These are phyloP conservation scores for Trichoderma aggressivum DNA, from an alignment of 2,329 filamentous ascomycete genomes.

Conservation along the genomic window DNA sequence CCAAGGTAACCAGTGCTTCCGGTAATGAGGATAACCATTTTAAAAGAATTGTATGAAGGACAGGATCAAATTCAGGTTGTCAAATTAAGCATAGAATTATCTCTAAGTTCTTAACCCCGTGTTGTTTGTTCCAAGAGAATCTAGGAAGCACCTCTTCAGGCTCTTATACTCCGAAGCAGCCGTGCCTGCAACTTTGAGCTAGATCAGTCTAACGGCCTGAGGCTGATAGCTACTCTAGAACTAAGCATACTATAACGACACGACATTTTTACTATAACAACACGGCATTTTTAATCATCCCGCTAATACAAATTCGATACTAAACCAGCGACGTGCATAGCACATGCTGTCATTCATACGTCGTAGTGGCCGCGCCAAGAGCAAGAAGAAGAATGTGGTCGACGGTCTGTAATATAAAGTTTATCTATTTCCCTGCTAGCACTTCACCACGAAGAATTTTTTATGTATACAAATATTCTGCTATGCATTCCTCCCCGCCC, in stretches of 20 bases:
- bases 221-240: not conserved
- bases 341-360: not conserved
- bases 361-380: not conserved
- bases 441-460: not conserved
- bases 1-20: not conserved
- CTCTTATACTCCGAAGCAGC: not conserved
- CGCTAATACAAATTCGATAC: not conserved
- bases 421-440: not conserved
- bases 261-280: no score
- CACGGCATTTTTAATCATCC: not conserved
- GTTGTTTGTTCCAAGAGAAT: not conserved
- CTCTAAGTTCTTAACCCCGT: not conserved
- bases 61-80: not conserved
- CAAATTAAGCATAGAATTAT: not conserved
- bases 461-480: not conserved
- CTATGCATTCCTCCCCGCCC: no score
- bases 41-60: not conserved
- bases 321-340: not conserved
- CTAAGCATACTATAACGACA: not conserved
- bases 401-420: not conserved
- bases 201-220: not conserved
- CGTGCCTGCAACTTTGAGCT: not conserved
- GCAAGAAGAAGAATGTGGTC: not conserved
- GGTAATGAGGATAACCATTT: not conserved
- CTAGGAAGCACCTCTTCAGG: not conserved